A percentile compares a stretch with the other conserved stretches of the same genome.
Evolutionary conservation across 345 rosid genomes (phyloP).

Genomic region (Psidium friedrichsthalianum): DNA sequence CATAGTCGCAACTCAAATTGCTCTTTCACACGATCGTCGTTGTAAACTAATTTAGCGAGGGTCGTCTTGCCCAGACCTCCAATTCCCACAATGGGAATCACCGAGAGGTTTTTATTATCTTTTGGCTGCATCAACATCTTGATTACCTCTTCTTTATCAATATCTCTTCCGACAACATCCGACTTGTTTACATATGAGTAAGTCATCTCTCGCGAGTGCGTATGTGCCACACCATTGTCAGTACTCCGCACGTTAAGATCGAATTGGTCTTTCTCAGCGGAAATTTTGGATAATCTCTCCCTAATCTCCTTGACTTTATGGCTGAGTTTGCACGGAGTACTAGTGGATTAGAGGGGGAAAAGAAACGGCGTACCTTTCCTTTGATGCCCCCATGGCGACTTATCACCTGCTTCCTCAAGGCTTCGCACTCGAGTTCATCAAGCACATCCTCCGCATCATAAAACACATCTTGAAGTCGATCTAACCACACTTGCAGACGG

Average conservation of each 20-base stretch:
- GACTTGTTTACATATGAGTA: too few relatives aligned
- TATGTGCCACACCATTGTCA: too few relatives aligned
- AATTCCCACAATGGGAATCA: too few relatives aligned
- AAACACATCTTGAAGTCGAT: not conserved
- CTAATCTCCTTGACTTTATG: not conserved
- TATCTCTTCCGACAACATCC: too few relatives aligned
- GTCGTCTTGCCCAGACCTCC: too few relatives aligned
- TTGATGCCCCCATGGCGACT: not conserved
- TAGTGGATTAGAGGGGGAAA: not conserved
- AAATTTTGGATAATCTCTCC: not conserved
- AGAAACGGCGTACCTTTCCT: not conserved
- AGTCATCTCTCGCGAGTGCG: too few relatives aligned
- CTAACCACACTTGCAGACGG: not conserved
- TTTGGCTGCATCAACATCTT: too few relatives aligned
- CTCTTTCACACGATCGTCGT: too few relatives aligned
- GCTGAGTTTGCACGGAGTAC: not conserved
- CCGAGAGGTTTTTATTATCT: too few relatives aligned
- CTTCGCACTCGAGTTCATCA: not conserved
- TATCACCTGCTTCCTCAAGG: not conserved
- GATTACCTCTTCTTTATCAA: too few relatives aligned
- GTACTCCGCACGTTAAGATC: not conserved
- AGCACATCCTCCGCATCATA: not conserved
- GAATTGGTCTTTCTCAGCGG: rapidly evolving
- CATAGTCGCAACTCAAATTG: not conserved
- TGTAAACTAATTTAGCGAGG: too few relatives aligned